A percentile compares a stretch with the other conserved stretches of the same genome.
Evolutionary conservation across 768 basidiomycete species (phyloP).

Genomic region (Rhizopogon vinicolor): DNA sequence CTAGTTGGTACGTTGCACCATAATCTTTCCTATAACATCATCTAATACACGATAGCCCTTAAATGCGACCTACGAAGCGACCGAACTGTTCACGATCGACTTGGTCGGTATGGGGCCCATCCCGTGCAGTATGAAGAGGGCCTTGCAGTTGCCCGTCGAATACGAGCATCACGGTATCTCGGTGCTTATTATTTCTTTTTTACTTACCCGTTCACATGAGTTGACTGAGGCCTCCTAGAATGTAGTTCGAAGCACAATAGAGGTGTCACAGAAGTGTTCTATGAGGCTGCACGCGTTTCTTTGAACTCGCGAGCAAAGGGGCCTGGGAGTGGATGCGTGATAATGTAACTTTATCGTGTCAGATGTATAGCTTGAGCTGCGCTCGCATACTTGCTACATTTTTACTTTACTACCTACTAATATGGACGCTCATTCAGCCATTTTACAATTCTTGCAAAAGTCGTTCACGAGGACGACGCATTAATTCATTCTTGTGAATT

Average conservation of each 20-base stretch:
- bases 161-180: constrained; percentile 90
- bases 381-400: background rate
- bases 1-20: constrained; percentile 68
- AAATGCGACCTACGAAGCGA: constrained; percentile 97
- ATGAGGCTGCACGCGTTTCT: constrained; percentile 86
- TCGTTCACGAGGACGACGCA: too few species aligned
- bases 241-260: constrained; percentile 97
- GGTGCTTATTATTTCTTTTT: constrained; percentile 46
- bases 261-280: constrained; percentile 90
- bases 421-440: background rate
- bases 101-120: constrained; percentile 64
- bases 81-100: constrained; percentile 58
- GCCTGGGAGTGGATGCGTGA: constrained; percentile 48
- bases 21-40: background rate
- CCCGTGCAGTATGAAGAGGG: constrained; percentile 93
- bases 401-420: constrained; percentile 2
- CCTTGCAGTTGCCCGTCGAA: constrained; percentile 79
- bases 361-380: background rate
- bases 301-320: constrained; percentile 71
- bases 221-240: constrained; percentile 43
- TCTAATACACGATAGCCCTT: constrained; percentile 50
- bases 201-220: background rate
- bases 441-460: too few species aligned
- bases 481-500: too few species aligned
- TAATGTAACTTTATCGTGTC: constrained; percentile 37